phyloP scores from a whole-genome alignment of 2,329 filamentous ascomycete genomes.

The Septoria linicola region DNA sequence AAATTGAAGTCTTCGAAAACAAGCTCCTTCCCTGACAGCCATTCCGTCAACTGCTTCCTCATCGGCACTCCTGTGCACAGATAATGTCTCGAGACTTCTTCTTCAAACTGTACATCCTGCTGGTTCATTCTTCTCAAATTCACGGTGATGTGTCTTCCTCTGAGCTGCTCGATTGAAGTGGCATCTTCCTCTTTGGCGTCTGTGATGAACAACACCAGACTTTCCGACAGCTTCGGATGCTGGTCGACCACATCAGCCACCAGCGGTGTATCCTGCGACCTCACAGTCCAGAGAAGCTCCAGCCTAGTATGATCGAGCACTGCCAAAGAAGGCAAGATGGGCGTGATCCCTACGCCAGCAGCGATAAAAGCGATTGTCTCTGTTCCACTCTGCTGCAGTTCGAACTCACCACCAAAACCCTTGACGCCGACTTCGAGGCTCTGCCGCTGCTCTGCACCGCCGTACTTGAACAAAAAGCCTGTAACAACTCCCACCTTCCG shows the following conservation, averaged over 20 bases:
- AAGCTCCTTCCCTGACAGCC: constrained; percentile 50
- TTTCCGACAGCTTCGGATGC: constrained; percentile 52
- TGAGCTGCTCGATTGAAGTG: constrained; percentile 45
- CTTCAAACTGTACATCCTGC: constrained; percentile 44
- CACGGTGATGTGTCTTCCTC: constrained; percentile 37
- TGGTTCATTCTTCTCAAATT: constrained; percentile 49
- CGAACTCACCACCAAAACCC: constrained; percentile 70
- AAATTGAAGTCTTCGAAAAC: constrained; percentile 55
- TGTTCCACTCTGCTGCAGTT: constrained; percentile 35
- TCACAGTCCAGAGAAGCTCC: constrained; percentile 67
- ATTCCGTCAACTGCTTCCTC: constrained; percentile 49
- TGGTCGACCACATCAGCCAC: constrained; percentile 59
- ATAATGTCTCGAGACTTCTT: constrained; percentile 54
- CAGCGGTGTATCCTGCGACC: constrained; percentile 60
- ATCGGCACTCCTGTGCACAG: constrained; percentile 57
- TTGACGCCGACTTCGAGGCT: constrained; percentile 65
- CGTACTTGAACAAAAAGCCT: constrained; percentile 56
- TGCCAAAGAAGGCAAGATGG: constrained; percentile 59
- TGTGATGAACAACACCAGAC: constrained; percentile 66
- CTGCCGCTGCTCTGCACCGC: constrained; percentile 17
- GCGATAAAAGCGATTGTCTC: constrained; percentile 64
- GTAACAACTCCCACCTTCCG: constrained; percentile 70
- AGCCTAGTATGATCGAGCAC: constrained; percentile 45
- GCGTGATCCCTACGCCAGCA: constrained; percentile 80
- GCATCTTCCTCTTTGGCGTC: constrained; percentile 20